Percentiles rank a stretch among this genome's conserved stretches.
phyloP scores from a whole-genome alignment of 1,284 basidiomycete species.

The Cutaneotrichosporon cutaneum region DNA sequence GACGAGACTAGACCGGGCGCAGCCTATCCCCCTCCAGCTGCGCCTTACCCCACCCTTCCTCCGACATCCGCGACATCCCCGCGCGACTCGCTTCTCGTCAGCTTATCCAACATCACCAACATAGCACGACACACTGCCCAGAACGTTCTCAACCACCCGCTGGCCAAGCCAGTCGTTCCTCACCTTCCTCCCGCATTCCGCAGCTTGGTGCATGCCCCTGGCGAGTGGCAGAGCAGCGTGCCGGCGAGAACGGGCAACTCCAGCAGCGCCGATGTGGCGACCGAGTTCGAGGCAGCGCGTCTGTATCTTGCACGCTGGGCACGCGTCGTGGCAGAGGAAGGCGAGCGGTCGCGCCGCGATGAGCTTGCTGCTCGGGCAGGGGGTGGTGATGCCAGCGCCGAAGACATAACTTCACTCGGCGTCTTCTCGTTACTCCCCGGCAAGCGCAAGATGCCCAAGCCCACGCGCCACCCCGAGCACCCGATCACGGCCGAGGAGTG shows the following conservation, averaged over 20 bases:
- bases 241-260: slow-evolving; percentile 60
- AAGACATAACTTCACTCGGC: slow-evolving; percentile 72
- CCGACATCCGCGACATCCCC: slow-evolving; percentile 33
- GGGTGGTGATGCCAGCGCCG: slow-evolving; percentile 18
- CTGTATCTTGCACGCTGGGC: slow-evolving; percentile 98
- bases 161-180: slow-evolving; percentile 89
- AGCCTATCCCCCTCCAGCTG: slow-evolving; percentile 55
- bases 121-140: slow-evolving; percentile 85
- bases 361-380: slow-evolving; percentile 58
- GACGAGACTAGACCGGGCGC: slow-evolving; percentile 10
- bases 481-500: slow-evolving; percentile 47
- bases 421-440: slow-evolving; percentile 74
- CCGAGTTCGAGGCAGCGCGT: slow-evolving; percentile 90
- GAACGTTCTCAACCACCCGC: slow-evolving; percentile 85
- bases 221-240: slow-evolving; percentile 63
- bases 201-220: slow-evolving; percentile 72
- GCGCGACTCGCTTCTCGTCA: slow-evolving; percentile 60
- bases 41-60: slow-evolving; percentile 52
- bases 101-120: slow-evolving; percentile 83
- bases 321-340: slow-evolving; percentile 85
- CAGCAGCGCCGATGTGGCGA: slow-evolving; percentile 48
- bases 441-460: slow-evolving; percentile 39
- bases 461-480: slow-evolving; percentile 49
- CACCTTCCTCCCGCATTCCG: slow-evolving; percentile 88
- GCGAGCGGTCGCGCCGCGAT: slow-evolving; percentile 74